Base-by-base conservation (phyloP, 23 red algal genomes). In the Agarophyton chilense region DNA sequence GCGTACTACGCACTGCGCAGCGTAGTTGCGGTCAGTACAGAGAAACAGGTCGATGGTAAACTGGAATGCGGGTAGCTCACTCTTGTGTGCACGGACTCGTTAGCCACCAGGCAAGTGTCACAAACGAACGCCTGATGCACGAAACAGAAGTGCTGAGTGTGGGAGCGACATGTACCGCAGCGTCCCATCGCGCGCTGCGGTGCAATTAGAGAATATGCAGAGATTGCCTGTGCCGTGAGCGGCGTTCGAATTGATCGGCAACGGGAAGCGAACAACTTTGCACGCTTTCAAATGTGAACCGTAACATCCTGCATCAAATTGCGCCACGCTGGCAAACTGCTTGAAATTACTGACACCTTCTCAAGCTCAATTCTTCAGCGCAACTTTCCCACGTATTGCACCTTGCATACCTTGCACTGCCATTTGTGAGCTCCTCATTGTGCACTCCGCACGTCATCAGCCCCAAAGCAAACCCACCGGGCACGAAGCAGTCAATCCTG, bases 101-200 rank as follows among this genome's bases (percentile, higher is more conserved):
- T 40, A n/a, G 29, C 25, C 10, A 84, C 62, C 31, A 84, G 53
- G n/a, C 80, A 84, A 51, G 7, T 41, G 6, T 84, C 80, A 26
- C 80, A 84, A 1, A 70, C 80, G 38, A 84, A 84, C 10, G 49
- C 58, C 24, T 84, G 80, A 84, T 84, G 80, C 31, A 84, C 58
- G 61, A 84, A 84, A 26, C 80, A 84, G 43, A 84, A 84, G 11
- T 68, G 55, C 38, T 84, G 80, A 17, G 80, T 84, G 14, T 84
- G 58, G 35, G 80, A 42, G 21, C 61, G 80, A 33, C 80, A 84
- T 53, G 26, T 26, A 26, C 80, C 60, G 44, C 80, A 84, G 1
- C 80, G 54, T 18, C 80, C 80, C 80, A 84, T 84, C 10, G 32
- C 43, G 21, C 17, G 7, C 40, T 17, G 9, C 0, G 1, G 31